phyloP scores from a whole-genome alignment of 495 filamentous ascomycete genomes.

The Hypoxylon subgilvum region DNA sequence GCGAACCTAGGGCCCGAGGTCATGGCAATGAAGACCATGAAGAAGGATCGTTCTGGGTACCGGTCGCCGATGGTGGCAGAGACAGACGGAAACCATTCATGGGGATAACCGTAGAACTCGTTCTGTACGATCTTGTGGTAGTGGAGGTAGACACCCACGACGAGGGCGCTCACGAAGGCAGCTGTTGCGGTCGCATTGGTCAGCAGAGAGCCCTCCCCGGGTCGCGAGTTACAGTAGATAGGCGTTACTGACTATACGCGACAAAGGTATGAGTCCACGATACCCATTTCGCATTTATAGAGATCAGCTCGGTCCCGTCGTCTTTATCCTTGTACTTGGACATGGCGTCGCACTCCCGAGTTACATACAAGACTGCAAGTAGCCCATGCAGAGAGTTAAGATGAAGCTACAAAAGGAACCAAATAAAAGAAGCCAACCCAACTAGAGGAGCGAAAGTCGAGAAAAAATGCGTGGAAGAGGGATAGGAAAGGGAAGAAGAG shows the following conservation, averaged over 20 bases:
- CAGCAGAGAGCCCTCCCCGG: neutral
- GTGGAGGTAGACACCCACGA: slow-evolving; percentile 84
- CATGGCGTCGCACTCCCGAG: slow-evolving; percentile 65
- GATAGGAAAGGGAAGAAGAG: neutral
- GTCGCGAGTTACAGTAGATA: neutral
- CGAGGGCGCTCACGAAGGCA: slow-evolving; percentile 88
- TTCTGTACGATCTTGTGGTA: slow-evolving; percentile 98
- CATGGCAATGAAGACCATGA: slow-evolving; percentile 95
- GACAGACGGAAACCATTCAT: slow-evolving; percentile 99
- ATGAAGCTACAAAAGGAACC: neutral
- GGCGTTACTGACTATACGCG: slow-evolving; percentile 69
- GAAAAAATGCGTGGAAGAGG: neutral
- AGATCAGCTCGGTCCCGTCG: slow-evolving; percentile 74
- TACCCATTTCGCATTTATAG: slow-evolving; percentile 90
- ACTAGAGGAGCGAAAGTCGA: neutral
- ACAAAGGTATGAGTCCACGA: slow-evolving; percentile 83
- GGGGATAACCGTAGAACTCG: slow-evolving; percentile 93
- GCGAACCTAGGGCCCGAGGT: slow-evolving; percentile 93
- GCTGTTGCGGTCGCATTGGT: slow-evolving; percentile 48
- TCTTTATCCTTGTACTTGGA: slow-evolving; percentile 83
- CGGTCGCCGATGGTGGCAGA: slow-evolving; percentile 98
- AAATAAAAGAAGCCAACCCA: neutral
- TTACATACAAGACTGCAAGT: no score
- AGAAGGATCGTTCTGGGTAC: slow-evolving; percentile 95
- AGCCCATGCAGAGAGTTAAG: neutral